Conservation (phyloP, 169 alveolate species). For the Perkinsus olseni region DNA sequence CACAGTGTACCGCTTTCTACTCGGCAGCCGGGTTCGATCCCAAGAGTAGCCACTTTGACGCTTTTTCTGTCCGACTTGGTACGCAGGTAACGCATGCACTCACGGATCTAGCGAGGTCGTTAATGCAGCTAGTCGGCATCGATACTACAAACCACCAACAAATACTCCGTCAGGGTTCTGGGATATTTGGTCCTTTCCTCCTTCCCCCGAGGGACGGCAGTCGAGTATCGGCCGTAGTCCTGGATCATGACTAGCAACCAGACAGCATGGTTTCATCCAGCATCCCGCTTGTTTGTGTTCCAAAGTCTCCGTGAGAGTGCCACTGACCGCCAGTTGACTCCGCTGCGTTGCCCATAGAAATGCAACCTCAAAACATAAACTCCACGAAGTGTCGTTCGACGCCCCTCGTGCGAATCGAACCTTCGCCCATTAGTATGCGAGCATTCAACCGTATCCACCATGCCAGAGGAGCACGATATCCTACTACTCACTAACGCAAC, state of each 20-base stretch:
- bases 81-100: neutral
- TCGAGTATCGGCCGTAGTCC: neutral
- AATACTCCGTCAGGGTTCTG: neutral
- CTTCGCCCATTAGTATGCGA: too few species aligned
- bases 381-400: too few species aligned
- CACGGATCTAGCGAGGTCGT: neutral
- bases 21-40: constrained; percentile 3
- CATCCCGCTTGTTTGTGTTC: too few species aligned
- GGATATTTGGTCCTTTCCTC: neutral
- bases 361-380: too few species aligned
- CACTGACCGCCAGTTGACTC: too few species aligned
- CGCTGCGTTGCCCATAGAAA: too few species aligned
- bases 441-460: too few species aligned
- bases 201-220: neutral
- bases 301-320: too few species aligned
- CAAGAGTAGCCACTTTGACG: neutral
- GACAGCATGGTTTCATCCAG: neutral
- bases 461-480: too few species aligned
- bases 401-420: too few species aligned
- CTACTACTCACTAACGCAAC: neutral
- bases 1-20: neutral
- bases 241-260: neutral
- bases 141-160: neutral
- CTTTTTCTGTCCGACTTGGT: neutral
- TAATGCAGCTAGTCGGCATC: neutral